Percentiles rank a stretch among this genome's conserved stretches.
These are phyloP conservation scores for Mycotypha africana DNA, from an alignment of 371 early-diverging fungal species.

Conservation along the genomic window DNA sequence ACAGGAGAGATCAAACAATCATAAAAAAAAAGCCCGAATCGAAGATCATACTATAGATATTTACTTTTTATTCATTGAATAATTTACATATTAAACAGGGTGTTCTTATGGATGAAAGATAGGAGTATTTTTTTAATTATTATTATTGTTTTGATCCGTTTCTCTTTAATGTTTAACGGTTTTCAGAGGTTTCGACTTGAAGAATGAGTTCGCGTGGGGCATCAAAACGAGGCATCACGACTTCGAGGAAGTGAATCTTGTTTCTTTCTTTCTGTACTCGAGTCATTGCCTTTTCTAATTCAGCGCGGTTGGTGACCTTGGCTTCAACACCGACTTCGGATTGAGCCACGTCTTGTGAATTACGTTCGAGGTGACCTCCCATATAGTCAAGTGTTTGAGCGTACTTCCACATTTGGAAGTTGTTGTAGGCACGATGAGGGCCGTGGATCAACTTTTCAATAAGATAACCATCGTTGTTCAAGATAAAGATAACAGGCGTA, in stretches of 20 bases:
- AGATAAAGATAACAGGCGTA: conserved; percentile 37
- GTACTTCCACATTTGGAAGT: conserved; percentile 48
- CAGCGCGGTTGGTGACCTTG: conserved; percentile 20
- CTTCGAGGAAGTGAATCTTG: conserved; percentile 33
- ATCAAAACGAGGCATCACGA: conserved; percentile 33
- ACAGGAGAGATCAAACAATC: too few species aligned
- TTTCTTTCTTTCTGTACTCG: conserved; percentile 12
- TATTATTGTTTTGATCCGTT: too few species aligned
- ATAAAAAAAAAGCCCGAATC: too few species aligned
- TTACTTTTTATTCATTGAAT: too few species aligned
- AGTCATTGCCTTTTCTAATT: conserved; percentile 31
- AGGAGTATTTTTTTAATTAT: neutral
- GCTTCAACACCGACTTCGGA: conserved; percentile 21
- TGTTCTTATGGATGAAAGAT: too few species aligned
- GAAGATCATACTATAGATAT: too few species aligned
- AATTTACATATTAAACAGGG: too few species aligned
- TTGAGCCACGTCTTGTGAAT: conserved; percentile 3
- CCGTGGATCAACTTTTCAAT: conserved; percentile 52
- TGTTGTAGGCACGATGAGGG: conserved; percentile 38
- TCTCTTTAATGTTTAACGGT: too few species aligned
- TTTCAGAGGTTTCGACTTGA: neutral
- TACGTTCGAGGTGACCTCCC: conserved; percentile 22
- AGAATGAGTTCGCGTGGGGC: conserved; percentile 30
- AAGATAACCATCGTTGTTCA: conserved; percentile 52
- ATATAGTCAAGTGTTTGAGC: conserved; percentile 39